Conservation (phyloP, 257 asterid species). For the Handroanthus guayacan region DNA sequence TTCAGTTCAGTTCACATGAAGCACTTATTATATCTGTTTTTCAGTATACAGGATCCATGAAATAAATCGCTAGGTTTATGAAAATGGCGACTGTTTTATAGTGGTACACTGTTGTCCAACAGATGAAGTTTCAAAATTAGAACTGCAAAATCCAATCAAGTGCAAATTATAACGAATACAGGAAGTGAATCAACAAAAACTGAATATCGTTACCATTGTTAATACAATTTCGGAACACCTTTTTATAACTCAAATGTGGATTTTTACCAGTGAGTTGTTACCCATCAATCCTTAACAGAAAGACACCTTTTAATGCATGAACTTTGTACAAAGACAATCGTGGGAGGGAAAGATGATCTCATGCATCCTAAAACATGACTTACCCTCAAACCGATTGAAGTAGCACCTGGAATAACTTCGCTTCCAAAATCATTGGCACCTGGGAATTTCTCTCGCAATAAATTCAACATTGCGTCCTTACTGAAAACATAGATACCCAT, state of each 20-base stretch:
- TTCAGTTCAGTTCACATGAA: not conserved
- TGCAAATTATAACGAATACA: too few relatives aligned
- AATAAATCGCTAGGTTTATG: too few relatives aligned
- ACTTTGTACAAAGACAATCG: slow-evolving; percentile 1
- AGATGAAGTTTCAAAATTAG: too few relatives aligned
- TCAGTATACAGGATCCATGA: not conserved
- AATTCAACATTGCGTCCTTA: slow-evolving; percentile 59
- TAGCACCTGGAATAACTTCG: slow-evolving; percentile 78
- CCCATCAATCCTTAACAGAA: not conserved
- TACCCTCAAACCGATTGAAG: slow-evolving; percentile 68
- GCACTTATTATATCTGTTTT: not conserved
- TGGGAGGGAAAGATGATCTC: not conserved
- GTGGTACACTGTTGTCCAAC: too few relatives aligned
- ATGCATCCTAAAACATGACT: slow-evolving; percentile 36
- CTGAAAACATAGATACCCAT: slow-evolving; percentile 74
- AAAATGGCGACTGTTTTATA: too few relatives aligned
- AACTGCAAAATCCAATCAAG: too few relatives aligned
- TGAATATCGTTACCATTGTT: too few relatives aligned
- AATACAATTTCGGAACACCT: not conserved
- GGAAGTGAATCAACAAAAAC: too few relatives aligned
- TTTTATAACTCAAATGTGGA: not conserved
- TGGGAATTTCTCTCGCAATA: slow-evolving; percentile 57
- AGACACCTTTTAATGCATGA: slow-evolving; percentile 13
- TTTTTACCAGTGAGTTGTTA: not conserved
- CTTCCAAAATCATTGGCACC: slow-evolving; percentile 75